phyloP scores from a whole-genome alignment of 495 filamentous ascomycete genomes.

The Xylaria nigripes region DNA sequence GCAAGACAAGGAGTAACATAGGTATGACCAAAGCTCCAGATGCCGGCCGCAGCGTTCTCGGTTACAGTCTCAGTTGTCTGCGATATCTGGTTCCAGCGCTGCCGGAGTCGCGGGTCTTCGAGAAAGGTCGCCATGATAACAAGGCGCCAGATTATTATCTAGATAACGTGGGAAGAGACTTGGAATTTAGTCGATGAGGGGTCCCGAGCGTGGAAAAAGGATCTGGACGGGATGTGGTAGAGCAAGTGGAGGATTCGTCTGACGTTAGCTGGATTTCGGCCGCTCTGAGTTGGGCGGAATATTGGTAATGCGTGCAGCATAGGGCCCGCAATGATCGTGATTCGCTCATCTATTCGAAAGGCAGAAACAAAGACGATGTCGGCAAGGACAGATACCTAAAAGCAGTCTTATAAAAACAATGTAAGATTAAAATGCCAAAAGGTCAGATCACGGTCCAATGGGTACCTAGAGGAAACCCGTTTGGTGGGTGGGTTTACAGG shows the following conservation, averaged over 20 bases:
- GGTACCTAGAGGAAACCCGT: neutral
- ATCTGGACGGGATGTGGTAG: neutral
- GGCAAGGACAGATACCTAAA: neutral
- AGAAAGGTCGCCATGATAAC: slow-evolving; percentile 46
- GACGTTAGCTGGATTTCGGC: neutral
- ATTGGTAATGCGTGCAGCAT: slow-evolving; percentile 3
- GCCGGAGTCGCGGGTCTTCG: slow-evolving; percentile 86
- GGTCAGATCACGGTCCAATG: neutral
- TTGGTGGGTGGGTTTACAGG: neutral
- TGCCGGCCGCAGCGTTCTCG: slow-evolving; percentile 76
- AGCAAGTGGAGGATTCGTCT: neutral
- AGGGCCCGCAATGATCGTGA: neutral
- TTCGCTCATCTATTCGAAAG: slow-evolving; percentile 4
- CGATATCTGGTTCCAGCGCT: slow-evolving; percentile 86
- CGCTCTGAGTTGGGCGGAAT: slow-evolving; percentile 1
- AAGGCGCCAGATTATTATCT: neutral
- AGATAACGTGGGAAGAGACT: neutral
- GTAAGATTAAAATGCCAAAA: neutral
- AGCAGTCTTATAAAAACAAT: neutral
- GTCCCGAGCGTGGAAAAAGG: neutral
- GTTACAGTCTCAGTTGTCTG: slow-evolving; percentile 89
- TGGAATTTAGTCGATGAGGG: neutral
- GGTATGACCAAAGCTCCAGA: slow-evolving; percentile 78
- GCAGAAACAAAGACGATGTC: neutral
- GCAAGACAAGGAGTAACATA: slow-evolving; percentile 78